Base-by-base conservation (phyloP, 352 stramenopile genomes). In the Halophytophthora batemanensis region DNA sequence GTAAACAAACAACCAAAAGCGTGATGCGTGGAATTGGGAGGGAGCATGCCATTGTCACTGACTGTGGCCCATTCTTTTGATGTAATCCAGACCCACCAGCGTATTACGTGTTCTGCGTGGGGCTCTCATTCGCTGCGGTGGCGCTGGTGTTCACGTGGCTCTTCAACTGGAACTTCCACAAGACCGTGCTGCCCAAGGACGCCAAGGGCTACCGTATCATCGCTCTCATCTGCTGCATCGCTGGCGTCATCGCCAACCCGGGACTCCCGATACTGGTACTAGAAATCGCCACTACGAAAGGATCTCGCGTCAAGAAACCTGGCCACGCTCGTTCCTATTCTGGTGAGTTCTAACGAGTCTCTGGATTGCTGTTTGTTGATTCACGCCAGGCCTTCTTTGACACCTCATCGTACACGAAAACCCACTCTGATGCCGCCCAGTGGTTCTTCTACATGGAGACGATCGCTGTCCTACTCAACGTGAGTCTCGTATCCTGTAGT, bases 361-460 rank as follows among this genome's bases (percentile, higher is more conserved):
- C 21, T 25, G 42, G 0, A 5, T 34, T 39, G n/a, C 28, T 33
- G 33, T 38, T 38, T 14, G 6, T 38, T 38, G 33, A 4, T 34
- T 43, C 29, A 37, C 56, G 10, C 28, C 42, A 75, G 65, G 71
- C 66, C 3, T 78, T 82, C 53, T 85, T 81, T 14, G 71, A 82
- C 47, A 82, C 74, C 15, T 73, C 69, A 0, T 74, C 61, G 48
- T 70, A 78, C 50, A 53, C 72, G 0, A 18, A 37, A 2, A 57
- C 76, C 25, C 75, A 86, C 44, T 53, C 65, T 52, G 55, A 59
- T 10, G 66, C 66, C 15, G 75, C 75, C n/a, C 64, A 76, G 50
- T 82, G 69, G 61, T 86, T 86, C 56, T 86, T 86, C 44, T 69
- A 69, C 49, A 56, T 79, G 45, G 67, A 83, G 22, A 64, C 75